Percentiles rank a stretch among this genome's conserved stretches.
Evolutionary conservation across 75 land plant species (phyloP).

Genomic region (Selaginella tamariscina): DNA sequence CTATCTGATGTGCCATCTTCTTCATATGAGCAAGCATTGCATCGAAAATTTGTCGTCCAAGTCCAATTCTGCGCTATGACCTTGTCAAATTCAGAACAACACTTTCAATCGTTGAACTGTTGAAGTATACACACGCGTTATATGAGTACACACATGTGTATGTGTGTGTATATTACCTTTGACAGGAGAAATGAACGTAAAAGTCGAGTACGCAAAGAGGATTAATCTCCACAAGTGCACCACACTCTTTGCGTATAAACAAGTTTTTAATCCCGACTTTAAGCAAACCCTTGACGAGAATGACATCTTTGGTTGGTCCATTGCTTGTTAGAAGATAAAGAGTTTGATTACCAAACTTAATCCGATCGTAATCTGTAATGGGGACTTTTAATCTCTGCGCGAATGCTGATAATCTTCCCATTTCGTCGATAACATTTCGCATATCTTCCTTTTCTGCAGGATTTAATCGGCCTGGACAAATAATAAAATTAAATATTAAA

Average conservation of each 20-base stretch:
- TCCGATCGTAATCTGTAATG: conserved; percentile 27
- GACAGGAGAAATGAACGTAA: conserved; percentile 30
- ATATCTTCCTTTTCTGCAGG: conserved; percentile 18
- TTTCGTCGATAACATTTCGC: conserved; percentile 17
- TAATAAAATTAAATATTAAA: background rate
- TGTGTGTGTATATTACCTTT: conserved; percentile 25
- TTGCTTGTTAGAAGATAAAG: conserved; percentile 20
- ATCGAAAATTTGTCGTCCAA: conserved; percentile 30
- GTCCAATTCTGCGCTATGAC: conserved; percentile 21
- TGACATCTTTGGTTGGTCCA: background rate
- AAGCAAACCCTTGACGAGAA: conserved; percentile 29
- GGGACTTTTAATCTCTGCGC: conserved; percentile 25
- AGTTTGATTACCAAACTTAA: conserved; percentile 16
- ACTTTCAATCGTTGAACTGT: background rate
- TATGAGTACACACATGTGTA: too few species aligned
- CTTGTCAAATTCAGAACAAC: conserved; percentile 1
- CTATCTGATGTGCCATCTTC: conserved; percentile 25
- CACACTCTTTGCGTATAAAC: conserved; percentile 24
- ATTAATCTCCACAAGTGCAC: conserved; percentile 23
- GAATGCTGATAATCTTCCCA: conserved; percentile 25
- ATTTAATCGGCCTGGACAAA: conserved; percentile 13
- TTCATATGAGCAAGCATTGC: conserved; percentile 25
- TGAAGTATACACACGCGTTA: too few species aligned
- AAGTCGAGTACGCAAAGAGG: conserved; percentile 37
- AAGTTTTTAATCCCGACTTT: conserved; percentile 34